phyloP scores from a whole-genome alignment of 1,284 basidiomycete genomes.

The Mycocalia duriaeana region DNA sequence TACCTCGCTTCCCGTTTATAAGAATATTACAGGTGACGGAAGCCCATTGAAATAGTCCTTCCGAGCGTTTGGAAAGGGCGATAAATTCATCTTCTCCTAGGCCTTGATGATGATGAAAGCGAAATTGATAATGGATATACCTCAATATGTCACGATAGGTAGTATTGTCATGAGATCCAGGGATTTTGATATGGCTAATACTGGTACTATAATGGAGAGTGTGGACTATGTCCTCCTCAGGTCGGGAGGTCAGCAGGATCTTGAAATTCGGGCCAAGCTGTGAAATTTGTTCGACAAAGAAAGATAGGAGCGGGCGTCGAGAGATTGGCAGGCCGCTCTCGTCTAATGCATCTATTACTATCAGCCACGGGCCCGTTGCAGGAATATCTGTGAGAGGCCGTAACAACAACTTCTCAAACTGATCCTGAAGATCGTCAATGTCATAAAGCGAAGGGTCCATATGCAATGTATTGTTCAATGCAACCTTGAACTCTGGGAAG shows the following conservation, averaged over 20 bases:
- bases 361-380: constrained; percentile 21
- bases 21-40: constrained; percentile 13
- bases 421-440: background rate
- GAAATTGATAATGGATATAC: background rate
- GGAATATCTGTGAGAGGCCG: background rate
- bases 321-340: constrained; percentile 20
- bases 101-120: background rate
- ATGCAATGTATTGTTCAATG: constrained; percentile 8
- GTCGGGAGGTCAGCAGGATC: constrained; percentile 20
- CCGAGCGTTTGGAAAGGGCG: constrained; percentile 11
- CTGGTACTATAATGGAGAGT: background rate
- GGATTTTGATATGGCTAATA: background rate
- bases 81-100: constrained; percentile 5
- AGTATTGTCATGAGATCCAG: background rate
- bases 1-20: background rate
- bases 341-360: constrained; percentile 28
- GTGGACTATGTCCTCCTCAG: constrained; percentile 13
- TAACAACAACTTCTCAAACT: constrained; percentile 4
- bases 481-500: constrained; percentile 7
- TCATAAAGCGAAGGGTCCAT: constrained; percentile 4
- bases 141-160: background rate
- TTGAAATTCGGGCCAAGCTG: constrained; percentile 20
- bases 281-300: constrained; percentile 7
- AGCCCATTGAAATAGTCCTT: constrained; percentile 22
- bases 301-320: constrained; percentile 11